Evolutionary conservation across 2,329 filamentous ascomycete genomes (phyloP).

Genomic region (Ophiostoma fasciatum): DNA sequence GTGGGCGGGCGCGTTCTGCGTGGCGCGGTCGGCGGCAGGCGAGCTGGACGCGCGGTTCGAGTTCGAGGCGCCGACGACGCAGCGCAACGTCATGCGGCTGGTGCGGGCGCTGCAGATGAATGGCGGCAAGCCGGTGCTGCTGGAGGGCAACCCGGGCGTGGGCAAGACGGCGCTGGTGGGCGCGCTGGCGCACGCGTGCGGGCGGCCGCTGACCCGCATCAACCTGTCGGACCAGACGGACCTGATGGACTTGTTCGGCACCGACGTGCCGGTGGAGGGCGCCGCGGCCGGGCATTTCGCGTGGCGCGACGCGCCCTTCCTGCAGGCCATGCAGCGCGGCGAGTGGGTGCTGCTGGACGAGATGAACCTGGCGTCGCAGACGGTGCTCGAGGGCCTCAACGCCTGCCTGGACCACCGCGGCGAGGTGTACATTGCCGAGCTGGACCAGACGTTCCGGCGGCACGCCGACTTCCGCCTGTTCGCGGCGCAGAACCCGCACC

Average conservation of each 20-base stretch:
- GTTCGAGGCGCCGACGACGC: constrained; percentile 79
- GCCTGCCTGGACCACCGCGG: constrained; percentile 93
- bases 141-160: constrained; percentile 95
- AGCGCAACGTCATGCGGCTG: constrained; percentile 79
- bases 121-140: constrained; percentile 61
- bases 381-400: constrained; percentile 88
- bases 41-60: constrained; percentile 46
- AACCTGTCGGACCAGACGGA: constrained; percentile 98
- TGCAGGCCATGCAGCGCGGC: constrained; percentile 91
- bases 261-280: constrained; percentile 90
- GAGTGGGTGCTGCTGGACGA: constrained; percentile 96
- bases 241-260: constrained; percentile 92
- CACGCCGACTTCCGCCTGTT: constrained; percentile 89
- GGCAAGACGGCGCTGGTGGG: constrained; percentile 91
- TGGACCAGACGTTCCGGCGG: constrained; percentile 84
- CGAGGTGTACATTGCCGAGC: constrained; percentile 86
- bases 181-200: constrained; percentile 66
- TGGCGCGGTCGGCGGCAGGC: constrained; percentile 37
- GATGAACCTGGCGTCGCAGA: constrained; percentile 97
- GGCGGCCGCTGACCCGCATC: constrained; percentile 75
- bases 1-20: constrained; percentile 59
- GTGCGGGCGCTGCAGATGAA: constrained; percentile 74
- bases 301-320: constrained; percentile 90
- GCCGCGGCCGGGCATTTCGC: constrained; percentile 79
- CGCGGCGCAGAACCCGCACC: constrained; percentile 92